Evolutionary conservation across 768 basidiomycete genomes (phyloP).

Genomic region (Exidia glandulosa): DNA sequence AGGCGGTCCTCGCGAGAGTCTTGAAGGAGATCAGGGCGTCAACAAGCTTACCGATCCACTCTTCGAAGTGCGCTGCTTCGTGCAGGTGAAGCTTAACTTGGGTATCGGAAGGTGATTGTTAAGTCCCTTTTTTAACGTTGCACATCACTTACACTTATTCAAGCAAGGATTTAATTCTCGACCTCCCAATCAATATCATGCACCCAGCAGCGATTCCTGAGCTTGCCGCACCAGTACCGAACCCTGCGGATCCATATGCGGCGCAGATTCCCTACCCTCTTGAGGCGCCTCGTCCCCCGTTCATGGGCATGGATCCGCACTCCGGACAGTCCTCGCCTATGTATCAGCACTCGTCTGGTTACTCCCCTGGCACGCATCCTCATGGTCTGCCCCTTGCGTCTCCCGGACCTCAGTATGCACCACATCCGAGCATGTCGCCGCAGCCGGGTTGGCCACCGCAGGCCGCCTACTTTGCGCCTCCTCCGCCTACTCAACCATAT

Average conservation of each 20-base stretch:
- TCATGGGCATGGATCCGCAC: neutral
- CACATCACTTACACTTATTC: constrained; percentile 3
- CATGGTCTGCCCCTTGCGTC: neutral
- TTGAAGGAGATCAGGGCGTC: constrained; percentile 28
- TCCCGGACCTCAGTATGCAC: neutral
- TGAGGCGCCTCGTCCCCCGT: neutral
- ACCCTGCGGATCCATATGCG: constrained; percentile 11
- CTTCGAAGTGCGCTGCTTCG: constrained; percentile 56
- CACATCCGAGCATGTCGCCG: neutral
- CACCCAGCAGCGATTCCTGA: constrained; percentile 51
- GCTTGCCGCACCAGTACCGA: constrained; percentile 11
- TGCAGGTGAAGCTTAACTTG: constrained; percentile 58
- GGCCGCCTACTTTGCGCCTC: constrained; percentile 3
- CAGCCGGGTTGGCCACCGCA: neutral
- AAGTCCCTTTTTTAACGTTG: constrained; percentile 1
- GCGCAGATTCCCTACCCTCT: constrained; percentile 3
- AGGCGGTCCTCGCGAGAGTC: constrained; percentile 51
- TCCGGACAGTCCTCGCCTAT: constrained; percentile 3
- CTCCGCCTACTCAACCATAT: constrained; percentile 15
- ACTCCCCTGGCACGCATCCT: neutral
- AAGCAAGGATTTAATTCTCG: constrained; percentile 62
- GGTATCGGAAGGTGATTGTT: constrained; percentile 52
- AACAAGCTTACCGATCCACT: constrained; percentile 36
- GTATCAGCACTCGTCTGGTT: neutral
- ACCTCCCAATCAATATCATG: constrained; percentile 43